phyloP scores from a whole-genome alignment of 2,329 filamentous ascomycete genomes.

The Graphilbum ipis-grandicollis region DNA sequence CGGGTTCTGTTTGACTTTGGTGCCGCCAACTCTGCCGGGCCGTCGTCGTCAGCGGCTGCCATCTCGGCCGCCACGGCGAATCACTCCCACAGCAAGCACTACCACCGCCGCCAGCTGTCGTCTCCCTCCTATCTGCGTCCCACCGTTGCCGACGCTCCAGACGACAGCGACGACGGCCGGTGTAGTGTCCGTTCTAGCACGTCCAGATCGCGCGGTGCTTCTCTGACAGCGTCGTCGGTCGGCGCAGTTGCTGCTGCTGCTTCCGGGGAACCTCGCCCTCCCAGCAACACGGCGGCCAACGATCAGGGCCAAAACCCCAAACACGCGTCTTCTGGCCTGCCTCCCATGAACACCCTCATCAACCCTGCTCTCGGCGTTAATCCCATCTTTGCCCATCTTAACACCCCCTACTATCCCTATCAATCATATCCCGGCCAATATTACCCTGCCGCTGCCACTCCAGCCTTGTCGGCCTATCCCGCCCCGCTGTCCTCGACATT shows the following conservation, averaged over 20 bases:
- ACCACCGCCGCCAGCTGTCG: background rate
- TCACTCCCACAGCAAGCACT: background rate
- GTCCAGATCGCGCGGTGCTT: no score
- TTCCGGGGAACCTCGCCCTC: no score
- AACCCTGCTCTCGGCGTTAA: conserved; percentile 8
- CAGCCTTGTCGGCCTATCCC: background rate
- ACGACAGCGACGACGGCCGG: conserved; percentile 1
- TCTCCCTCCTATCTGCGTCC: conserved; percentile 1
- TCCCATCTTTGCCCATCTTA: conserved; percentile 7
- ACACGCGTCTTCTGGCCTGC: background rate
- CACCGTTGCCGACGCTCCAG: conserved; percentile 3
- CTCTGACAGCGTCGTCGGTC: background rate
- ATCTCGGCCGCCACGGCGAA: background rate
- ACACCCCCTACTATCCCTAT: background rate
- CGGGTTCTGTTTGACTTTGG: conserved; percentile 7
- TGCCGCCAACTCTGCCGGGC: background rate
- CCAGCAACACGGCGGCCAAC: background rate
- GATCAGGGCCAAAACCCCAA: background rate
- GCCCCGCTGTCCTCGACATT: background rate
- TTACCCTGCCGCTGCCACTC: background rate
- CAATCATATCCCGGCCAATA: no score
- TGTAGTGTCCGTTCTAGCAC: no score
- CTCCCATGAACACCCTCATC: conserved; percentile 3
- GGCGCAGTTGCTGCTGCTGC: background rate
- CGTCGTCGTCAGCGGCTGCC: background rate